Evolutionary conservation across 164 flowering plant species (phyloP).

Genomic region (Pachysandra terminalis): DNA sequence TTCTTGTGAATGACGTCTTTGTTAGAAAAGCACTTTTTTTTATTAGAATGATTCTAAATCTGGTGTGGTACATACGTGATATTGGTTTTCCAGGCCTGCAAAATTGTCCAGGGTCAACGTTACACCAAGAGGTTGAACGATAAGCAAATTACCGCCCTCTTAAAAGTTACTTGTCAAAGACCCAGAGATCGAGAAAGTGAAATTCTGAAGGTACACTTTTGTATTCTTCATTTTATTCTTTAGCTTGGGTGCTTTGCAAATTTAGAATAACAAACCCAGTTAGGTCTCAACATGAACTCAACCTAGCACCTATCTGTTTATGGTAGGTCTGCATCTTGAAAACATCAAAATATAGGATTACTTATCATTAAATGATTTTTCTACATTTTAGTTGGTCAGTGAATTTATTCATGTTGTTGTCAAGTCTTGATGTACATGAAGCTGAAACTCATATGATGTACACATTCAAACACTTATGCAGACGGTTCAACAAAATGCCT

Average conservation of each 20-base stretch:
- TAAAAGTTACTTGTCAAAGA: slow-evolving; percentile 82
- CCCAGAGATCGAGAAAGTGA: slow-evolving; percentile 71
- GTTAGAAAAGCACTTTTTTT: neutral
- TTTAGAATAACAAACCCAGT: neutral
- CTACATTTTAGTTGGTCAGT: neutral
- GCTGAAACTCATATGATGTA: neutral
- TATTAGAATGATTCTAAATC: neutral
- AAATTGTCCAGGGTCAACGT: slow-evolving; percentile 80
- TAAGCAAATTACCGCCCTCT: slow-evolving; percentile 68
- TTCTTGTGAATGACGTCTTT: neutral
- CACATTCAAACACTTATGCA: slow-evolving; percentile 17
- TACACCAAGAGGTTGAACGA: slow-evolving; percentile 82
- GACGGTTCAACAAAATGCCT: slow-evolving; percentile 73
- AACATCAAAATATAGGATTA: neutral
- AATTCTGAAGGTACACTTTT: slow-evolving; percentile 51
- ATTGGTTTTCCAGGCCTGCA: slow-evolving; percentile 56
- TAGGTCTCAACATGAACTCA: neutral
- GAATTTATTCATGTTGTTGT: neutral
- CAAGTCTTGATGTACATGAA: slow-evolving; percentile 4
- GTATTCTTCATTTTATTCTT: too few relatives aligned
- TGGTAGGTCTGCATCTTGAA: neutral
- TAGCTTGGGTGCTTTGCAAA: neutral
- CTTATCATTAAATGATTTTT: neutral
- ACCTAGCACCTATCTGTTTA: neutral
- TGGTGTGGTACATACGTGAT: slow-evolving; percentile 5